These are phyloP conservation scores for Suillus fuscotomentosus DNA, from an alignment of 768 basidiomycete genomes.

Conservation along the genomic window DNA sequence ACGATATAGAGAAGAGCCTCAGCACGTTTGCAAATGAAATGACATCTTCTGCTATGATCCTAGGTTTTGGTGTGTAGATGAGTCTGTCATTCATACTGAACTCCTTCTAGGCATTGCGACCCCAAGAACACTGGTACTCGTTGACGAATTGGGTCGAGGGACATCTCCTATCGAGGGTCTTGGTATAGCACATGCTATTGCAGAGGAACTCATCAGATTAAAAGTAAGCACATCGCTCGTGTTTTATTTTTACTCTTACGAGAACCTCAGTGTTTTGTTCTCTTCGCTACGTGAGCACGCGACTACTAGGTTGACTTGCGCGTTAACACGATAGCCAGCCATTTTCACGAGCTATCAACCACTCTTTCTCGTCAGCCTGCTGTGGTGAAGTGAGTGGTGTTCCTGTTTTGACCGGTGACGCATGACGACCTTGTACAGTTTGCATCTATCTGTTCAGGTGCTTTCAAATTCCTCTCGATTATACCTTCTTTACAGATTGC, in stretches of 20 bases:
- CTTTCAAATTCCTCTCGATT: conserved; percentile 8
- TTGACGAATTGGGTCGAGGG: conserved; percentile 94
- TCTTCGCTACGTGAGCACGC: conserved; percentile 79
- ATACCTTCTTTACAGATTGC: not conserved
- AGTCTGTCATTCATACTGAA: not conserved
- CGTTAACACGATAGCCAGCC: conserved; percentile 38
- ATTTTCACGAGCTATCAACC: conserved; percentile 77
- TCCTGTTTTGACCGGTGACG: not conserved
- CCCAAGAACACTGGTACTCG: conserved; percentile 67
- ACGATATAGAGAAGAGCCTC: conserved; percentile 83
- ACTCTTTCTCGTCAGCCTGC: conserved; percentile 77
- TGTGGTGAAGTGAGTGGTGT: conserved; percentile 66
- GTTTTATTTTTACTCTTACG: conserved; percentile 4
- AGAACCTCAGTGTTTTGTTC: conserved; percentile 64
- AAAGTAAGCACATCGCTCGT: conserved; percentile 49
- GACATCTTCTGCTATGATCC: conserved; percentile 87
- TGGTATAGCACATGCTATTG: conserved; percentile 83
- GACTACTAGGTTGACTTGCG: not conserved
- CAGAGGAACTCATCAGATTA: conserved; percentile 66
- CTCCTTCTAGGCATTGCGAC: conserved; percentile 60
- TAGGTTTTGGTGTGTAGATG: conserved; percentile 45
- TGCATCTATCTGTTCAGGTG: conserved; percentile 83
- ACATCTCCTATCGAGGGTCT: conserved; percentile 83
- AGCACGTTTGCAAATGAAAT: conserved; percentile 98
- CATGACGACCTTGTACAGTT: conserved; percentile 38